Evolutionary conservation across 768 basidiomycete species (phyloP), one percentile per base, ranked within the genome.

Genomic region (Hysterangium stoloniferum): DNA sequence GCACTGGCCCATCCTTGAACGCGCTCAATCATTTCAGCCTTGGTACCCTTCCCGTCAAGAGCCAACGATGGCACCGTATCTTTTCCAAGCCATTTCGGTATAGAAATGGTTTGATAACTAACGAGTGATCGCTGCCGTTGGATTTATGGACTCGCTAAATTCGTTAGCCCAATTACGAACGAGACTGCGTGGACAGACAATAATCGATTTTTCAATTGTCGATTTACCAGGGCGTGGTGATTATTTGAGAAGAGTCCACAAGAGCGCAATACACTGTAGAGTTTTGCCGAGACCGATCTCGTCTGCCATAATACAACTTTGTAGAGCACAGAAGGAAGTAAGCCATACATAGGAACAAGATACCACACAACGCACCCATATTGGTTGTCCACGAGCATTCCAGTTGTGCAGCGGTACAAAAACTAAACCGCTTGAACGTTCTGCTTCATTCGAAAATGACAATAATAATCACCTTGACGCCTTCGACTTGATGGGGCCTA

Each of bases 81-180:
- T 61, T 81, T 80, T 3, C 94, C 96, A 15, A 99, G 72, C 96
- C 96, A 99, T 71, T 99, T 99, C 27, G 82, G 92, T 97, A 29
- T 11, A 19, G 28, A 9, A 19, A 25, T 4, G 25, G 33, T 24
- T 32, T 36, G 52, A 36, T 41, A 20, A 31, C 45, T 25, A 4
- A 22, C 28, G 22, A 46, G 27, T 33, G 11, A 12, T 22, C 42
- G n/a, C 42, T 20, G 22, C 11, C n/a, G n/a, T 52, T n/a, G 36
- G 28, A 37, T 3, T 28, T 2, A 31, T 27, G n/a, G 25, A 68
- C 76, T 46, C 54, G 84, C 94, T 79, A 25, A 98, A 73, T 67
- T 99, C 96, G 63, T 98, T 97, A 0, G 91, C 95, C 96, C 96
- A 99, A 59, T 98, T 98, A 63, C 88, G 89, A 27, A 99, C 96